Percentiles rank a stretch among this genome's conserved stretches.
phyloP scores from a whole-genome alignment of 1,284 basidiomycete species.

The Ustilago loliicola region DNA sequence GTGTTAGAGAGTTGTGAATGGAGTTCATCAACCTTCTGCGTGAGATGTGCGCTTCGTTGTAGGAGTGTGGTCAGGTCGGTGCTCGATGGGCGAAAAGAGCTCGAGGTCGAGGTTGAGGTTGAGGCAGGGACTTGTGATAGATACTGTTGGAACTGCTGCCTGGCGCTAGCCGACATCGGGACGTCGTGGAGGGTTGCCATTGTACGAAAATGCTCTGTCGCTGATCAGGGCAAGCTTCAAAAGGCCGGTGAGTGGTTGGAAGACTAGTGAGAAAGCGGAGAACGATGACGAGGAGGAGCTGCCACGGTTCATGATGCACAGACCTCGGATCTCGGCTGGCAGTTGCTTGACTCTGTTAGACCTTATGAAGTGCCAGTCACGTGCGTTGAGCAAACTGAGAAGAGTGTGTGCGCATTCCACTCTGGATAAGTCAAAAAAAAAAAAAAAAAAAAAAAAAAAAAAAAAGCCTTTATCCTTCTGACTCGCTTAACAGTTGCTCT shows the following conservation, averaged over 20 bases:
- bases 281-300: constrained; percentile 11
- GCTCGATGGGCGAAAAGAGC: not conserved
- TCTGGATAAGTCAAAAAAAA: not conserved
- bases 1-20: constrained; percentile 11
- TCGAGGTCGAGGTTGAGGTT: constrained; percentile 9
- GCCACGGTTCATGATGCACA: constrained; percentile 8
- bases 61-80: constrained; percentile 16
- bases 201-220: not conserved
- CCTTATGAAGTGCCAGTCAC: not conserved
- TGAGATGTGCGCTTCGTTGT: constrained; percentile 9
- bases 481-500: constrained; percentile 5
- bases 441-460: too few species aligned
- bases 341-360: constrained; percentile 6
- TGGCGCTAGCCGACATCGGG: constrained; percentile 21
- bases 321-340: constrained; percentile 18
- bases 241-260: not conserved
- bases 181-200: not conserved
- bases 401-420: not conserved
- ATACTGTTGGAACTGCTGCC: constrained; percentile 37
- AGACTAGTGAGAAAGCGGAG: not conserved
- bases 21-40: constrained; percentile 15
- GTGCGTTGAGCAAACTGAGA: not conserved
- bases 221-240: not conserved
- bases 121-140: constrained; percentile 19
- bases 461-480: not conserved